Evolutionary conservation across 139 green algal genomes (phyloP), one percentile per base, ranked within the genome.

Genomic region (Dunaliella sp.): DNA sequence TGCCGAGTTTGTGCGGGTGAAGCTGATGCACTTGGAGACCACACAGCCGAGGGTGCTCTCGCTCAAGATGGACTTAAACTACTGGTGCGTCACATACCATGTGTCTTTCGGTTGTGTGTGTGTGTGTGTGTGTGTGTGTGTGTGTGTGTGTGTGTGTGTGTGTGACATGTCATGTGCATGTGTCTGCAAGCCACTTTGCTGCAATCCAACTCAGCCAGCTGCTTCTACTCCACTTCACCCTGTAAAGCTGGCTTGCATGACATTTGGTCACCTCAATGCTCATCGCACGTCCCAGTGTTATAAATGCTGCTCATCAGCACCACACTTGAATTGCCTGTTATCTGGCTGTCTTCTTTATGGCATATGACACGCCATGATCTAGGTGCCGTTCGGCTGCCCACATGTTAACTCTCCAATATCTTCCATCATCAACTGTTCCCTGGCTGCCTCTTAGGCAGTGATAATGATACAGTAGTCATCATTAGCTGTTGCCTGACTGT

Each of bases 1-100:
- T 87, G 91, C 91, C 0, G 91, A 93, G 57, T 97, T 95, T 90
- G 95, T 96, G 57, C 88, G 95, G 30, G 83, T 96, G 36, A 93
- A 95, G 86, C 80, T 98, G 38, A 90, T 91, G 72, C 90, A 96
- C 88, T 83, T 95, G 82, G 91, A 96, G 85, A 96, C 91, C 26
- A 90, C 86, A 33, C 93, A 95, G 85, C 89, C 84, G n/a, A 95
- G 94, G 89, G 92, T 94, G 85, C 48, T 80, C 38, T 80, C 58
- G 12, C 77, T 86, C 28, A 89, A 89, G 81, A 58, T 84, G 36
- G 86, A 86, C 81, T 73, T 89, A 1, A 77, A 81, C 35, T 86
- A 86, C 73, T 86, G 48, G 48, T 65, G 16, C 7, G 48, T 65
- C 7, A 16, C 48, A 65, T 7, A 16, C 7, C 48, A 65, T 16